Percentiles rank a stretch among this genome's conserved stretches.
These are phyloP conservation scores for Miscanthus lutarioriparius DNA, from an alignment of 176 grass and related monocot genomes.

Conservation along the genomic window DNA sequence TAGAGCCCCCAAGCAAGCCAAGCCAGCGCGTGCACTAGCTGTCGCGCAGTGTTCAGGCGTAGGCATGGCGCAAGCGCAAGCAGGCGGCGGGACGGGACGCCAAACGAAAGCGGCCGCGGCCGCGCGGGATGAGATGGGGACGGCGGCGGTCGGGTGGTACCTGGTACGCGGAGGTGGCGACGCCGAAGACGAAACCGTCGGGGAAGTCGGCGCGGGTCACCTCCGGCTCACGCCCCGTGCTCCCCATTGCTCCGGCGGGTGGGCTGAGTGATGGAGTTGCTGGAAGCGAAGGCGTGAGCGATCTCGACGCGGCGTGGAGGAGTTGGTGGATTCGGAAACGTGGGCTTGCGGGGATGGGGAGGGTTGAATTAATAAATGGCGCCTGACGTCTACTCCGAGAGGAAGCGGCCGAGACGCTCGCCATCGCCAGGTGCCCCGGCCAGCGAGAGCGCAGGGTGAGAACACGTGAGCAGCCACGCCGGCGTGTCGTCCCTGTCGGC, in stretches of 20 bases:
- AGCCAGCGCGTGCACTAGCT: not conserved
- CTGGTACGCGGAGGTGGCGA: conserved; percentile 94
- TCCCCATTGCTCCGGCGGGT: conserved; percentile 44
- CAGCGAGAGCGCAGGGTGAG: not conserved
- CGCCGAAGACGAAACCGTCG: conserved; percentile 82
- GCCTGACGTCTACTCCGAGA: not conserved
- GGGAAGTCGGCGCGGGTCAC: conserved; percentile 73
- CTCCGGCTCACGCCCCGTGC: conserved; percentile 35
- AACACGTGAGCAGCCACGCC: conserved; percentile 5
- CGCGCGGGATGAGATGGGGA: conserved; percentile 13
- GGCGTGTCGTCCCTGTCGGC: not conserved
- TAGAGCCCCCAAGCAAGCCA: not conserved
- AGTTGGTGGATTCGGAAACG: not conserved
- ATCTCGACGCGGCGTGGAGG: conserved; percentile 9
- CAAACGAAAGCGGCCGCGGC: not conserved
- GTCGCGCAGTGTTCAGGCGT: not conserved
- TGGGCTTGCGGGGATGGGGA: not conserved
- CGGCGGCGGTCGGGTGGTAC: not conserved
- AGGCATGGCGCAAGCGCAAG: not conserved
- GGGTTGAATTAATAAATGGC: conserved; percentile 36
- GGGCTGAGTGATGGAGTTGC: not conserved
- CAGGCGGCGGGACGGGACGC: not conserved
- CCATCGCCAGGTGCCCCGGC: not conserved
- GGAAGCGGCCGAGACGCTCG: not conserved
- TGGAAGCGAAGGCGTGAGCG: conserved; percentile 11